A percentile compares a stretch with the other conserved stretches of the same genome.
Conservation (phyloP, 352 stramenopile species). For the Lagenidium sp. region DNA sequence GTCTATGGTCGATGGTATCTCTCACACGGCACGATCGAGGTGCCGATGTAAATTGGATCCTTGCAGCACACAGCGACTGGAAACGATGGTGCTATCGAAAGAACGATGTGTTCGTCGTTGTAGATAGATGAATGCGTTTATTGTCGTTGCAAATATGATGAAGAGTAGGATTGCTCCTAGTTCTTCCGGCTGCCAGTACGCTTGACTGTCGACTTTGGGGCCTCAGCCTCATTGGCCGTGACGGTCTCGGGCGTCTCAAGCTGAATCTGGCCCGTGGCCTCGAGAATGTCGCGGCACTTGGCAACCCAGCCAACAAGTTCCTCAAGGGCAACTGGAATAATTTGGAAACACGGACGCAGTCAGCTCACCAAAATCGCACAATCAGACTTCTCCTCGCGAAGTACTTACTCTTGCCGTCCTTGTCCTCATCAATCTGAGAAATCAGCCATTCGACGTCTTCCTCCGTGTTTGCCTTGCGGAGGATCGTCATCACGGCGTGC, state of each 20-base stretch:
- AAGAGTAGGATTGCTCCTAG: no score
- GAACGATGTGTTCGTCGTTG: no score
- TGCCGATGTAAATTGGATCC: no score
- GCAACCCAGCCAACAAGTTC: constrained; percentile 88
- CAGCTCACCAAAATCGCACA: constrained; percentile 6
- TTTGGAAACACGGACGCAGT: constrained; percentile 14
- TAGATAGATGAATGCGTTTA: no score
- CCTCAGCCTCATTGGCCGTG: constrained; percentile 13
- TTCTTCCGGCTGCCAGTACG: constrained; percentile 64
- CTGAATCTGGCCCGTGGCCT: constrained; percentile 75
- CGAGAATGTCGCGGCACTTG: constrained; percentile 82
- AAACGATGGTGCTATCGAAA: no score
- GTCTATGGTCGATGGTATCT: no score
- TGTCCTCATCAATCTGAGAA: constrained; percentile 88
- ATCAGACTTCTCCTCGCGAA: neutral
- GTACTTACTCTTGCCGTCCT: constrained; percentile 80
- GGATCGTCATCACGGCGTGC: constrained; percentile 91
- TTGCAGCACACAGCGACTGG: no score
- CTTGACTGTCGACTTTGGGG: constrained; percentile 49
- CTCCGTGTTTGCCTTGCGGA: constrained; percentile 91
- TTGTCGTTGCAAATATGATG: no score
- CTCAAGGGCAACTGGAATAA: constrained; percentile 82
- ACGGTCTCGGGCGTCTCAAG: constrained; percentile 21
- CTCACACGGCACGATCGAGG: no score
- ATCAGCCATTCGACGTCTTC: constrained; percentile 95